A percentile compares a stretch with the other conserved stretches of the same genome.
phyloP scores from a whole-genome alignment of 192 early-diverging fungal genomes.

The Backusella tarrabulga region DNA sequence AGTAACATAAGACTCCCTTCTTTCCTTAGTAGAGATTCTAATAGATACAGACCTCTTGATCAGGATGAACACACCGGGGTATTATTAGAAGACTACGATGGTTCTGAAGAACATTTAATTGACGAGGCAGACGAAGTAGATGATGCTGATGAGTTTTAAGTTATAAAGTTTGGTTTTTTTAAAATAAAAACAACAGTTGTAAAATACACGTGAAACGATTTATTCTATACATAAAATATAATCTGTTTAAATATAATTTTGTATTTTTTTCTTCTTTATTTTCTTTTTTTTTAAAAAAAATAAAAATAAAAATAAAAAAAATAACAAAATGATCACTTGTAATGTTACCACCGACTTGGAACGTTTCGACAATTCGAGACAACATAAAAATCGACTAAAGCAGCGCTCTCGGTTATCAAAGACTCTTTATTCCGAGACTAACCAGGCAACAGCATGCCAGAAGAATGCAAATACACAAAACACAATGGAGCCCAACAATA shows the following conservation, averaged over 20 bases:
- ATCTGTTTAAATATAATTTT: neutral
- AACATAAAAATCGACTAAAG: neutral
- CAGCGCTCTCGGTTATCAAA: neutral
- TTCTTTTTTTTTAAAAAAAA: neutral
- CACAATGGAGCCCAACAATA: neutral
- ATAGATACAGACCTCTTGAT: conserved; percentile 31
- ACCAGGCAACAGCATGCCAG: neutral
- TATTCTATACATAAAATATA: neutral
- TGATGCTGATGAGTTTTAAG: conserved; percentile 24
- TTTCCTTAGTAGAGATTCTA: conserved; percentile 13
- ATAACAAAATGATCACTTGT: neutral
- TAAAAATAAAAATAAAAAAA: neutral
- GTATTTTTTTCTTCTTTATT: neutral
- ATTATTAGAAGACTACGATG: conserved; percentile 43
- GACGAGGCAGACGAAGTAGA: conserved; percentile 28
- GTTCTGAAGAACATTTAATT: conserved; percentile 24
- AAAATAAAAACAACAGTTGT: neutral
- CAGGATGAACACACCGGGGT: conserved; percentile 41
- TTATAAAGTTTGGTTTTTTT: neutral
- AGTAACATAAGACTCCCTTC: conserved; percentile 17
- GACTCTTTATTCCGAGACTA: neutral
- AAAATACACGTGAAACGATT: conserved; percentile 3
- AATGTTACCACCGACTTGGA: neutral
- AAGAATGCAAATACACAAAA: neutral
- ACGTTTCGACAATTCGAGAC: neutral